phyloP scores from a whole-genome alignment of 1,284 basidiomycete genomes.

The Ceratobasidium sp. region DNA sequence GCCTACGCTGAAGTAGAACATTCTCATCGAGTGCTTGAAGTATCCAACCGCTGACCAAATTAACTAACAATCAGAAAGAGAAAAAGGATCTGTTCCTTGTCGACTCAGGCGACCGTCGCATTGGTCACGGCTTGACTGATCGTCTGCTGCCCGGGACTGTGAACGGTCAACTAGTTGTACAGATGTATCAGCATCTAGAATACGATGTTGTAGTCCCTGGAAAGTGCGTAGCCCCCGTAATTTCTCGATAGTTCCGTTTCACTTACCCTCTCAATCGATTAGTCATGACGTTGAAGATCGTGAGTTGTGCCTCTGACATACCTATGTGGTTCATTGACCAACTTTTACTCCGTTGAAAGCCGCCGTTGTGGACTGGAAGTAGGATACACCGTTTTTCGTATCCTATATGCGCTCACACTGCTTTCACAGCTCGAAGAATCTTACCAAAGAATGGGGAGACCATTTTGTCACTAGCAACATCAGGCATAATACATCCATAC shows the following conservation, averaged over 20 bases:
- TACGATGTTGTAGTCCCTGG: slow-evolving; percentile 21
- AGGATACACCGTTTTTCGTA: not conserved
- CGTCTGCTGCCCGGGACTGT: not conserved
- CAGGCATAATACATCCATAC: not conserved
- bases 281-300: slow-evolving; percentile 24
- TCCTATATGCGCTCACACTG: not conserved
- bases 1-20: not conserved
- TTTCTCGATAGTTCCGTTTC: not conserved
- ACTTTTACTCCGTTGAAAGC: not conserved
- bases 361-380: slow-evolving; percentile 2
- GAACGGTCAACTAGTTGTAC: slow-evolving; percentile 9
- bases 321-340: not conserved
- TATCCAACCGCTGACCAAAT: no score
- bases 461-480: slow-evolving; percentile 18
- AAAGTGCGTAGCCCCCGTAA: not conserved
- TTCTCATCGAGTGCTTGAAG: no score
- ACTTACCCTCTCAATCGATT: not conserved
- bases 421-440: not conserved
- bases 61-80: not conserved
- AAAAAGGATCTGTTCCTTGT: slow-evolving; percentile 6
- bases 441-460: not conserved
- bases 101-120: slow-evolving; percentile 22
- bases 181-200: slow-evolving; percentile 4
- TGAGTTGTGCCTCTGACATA: not conserved
- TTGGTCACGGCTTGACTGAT: slow-evolving; percentile 32